phyloP scores from a whole-genome alignment of 805 yeast species.

The Nakazawaea anatomiae region DNA sequence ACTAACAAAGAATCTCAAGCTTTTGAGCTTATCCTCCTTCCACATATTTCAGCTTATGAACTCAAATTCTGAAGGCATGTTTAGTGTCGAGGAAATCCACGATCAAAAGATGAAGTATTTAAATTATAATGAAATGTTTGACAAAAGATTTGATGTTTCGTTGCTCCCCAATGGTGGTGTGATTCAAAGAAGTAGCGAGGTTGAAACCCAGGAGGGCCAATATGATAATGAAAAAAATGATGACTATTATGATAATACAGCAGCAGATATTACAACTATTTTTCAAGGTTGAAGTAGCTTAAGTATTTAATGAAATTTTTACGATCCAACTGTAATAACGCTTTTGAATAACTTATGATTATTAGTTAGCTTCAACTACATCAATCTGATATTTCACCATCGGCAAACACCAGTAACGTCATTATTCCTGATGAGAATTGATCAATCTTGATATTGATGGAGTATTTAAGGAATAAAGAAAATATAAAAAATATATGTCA shows the following conservation, averaged over 20 bases:
- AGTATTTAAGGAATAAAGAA: no score
- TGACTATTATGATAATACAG: slow-evolving; percentile 5
- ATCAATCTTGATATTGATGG: no score
- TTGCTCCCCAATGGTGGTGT: neutral
- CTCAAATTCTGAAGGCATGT: neutral
- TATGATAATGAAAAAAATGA: slow-evolving; percentile 8
- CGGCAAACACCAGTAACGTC: no score
- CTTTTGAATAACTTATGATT: no score
- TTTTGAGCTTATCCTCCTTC: neutral
- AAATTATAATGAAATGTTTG: neutral
- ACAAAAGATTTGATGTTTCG: neutral
- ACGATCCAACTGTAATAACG: no score
- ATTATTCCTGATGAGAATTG: no score
- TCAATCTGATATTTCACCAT: no score
- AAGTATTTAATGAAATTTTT: no score
- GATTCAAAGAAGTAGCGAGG: neutral
- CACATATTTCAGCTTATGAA: slow-evolving; percentile 3
- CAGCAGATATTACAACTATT: neutral
- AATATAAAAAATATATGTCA: no score
- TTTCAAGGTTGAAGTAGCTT: no score
- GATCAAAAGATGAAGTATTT: slow-evolving; percentile 4
- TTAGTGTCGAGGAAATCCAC: slow-evolving; percentile 7
- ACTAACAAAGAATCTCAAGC: neutral
- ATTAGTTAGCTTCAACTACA: no score
- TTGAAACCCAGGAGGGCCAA: neutral